Conservation (phyloP, 2,329 filamentous ascomycete genomes). For the Hymenoscyphus linearis region DNA sequence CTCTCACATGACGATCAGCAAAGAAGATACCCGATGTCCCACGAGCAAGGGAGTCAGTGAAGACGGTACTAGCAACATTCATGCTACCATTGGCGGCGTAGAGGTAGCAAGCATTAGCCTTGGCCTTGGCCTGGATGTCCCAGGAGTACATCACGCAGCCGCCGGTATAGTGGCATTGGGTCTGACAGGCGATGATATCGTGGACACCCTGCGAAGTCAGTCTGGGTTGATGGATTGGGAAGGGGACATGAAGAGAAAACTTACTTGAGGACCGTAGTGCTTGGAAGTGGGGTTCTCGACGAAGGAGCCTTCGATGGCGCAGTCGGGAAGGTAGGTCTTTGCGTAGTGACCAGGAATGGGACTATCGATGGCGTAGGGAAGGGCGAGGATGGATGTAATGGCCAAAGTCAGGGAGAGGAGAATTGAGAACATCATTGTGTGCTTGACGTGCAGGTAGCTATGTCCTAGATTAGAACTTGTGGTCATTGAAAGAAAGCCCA, state of each 20-base stretch:
- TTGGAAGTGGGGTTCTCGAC: neutral
- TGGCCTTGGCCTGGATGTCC: neutral
- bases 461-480: neutral
- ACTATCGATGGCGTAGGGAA: neutral
- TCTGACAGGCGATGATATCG: neutral
- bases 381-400: neutral
- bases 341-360: neutral
- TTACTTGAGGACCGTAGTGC: neutral
- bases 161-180: neutral
- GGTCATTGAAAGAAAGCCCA: too few species aligned
- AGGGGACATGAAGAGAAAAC: neutral
- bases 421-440: neutral
- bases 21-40: neutral
- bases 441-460: neutral
- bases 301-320: neutral
- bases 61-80: neutral
- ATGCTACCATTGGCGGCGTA: neutral
- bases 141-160: constrained; percentile 1
- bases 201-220: neutral
- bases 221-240: neutral
- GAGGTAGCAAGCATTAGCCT: neutral
- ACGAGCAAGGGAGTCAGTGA: neutral
- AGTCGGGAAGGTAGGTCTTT: neutral
- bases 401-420: neutral
- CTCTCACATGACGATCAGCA: neutral